Conservation (phyloP, 2,329 filamentous ascomycete species). For the Neobulgaria alba region DNA sequence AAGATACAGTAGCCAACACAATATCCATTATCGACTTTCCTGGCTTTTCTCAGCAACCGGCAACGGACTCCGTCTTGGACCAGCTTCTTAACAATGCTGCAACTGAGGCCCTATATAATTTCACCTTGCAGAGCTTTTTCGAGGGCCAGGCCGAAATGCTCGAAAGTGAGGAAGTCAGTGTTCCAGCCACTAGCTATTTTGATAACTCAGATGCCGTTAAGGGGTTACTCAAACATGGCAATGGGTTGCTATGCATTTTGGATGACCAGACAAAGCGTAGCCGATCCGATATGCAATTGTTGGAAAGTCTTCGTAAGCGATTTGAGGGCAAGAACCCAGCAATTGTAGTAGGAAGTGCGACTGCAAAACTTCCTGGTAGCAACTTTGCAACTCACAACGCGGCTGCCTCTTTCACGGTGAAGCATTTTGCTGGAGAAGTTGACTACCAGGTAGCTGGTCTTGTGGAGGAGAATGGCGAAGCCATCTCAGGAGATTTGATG, state of each 20-base stretch:
- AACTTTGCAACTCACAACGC: slow-evolving; percentile 83
- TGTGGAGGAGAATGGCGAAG: slow-evolving; percentile 90
- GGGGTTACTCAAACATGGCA: slow-evolving; percentile 83
- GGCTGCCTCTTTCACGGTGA: slow-evolving; percentile 76
- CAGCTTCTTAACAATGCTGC: slow-evolving; percentile 94
- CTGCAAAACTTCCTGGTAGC: slow-evolving; percentile 71
- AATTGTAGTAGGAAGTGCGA: slow-evolving; percentile 69
- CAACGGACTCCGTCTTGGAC: slow-evolving; percentile 79
- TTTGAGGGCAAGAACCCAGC: slow-evolving; percentile 93
- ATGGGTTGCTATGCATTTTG: slow-evolving; percentile 85
- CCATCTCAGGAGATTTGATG: slow-evolving; percentile 92
- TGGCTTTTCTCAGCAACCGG: slow-evolving; percentile 78
- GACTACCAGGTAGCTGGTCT: slow-evolving; percentile 84
- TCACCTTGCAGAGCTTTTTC: slow-evolving; percentile 92
- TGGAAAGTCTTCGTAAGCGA: slow-evolving; percentile 84
- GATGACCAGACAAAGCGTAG: slow-evolving; percentile 92
- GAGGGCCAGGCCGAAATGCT: slow-evolving; percentile 88
- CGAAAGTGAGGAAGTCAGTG: slow-evolving; percentile 85
- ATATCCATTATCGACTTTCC: slow-evolving; percentile 95
- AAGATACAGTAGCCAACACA: slow-evolving; percentile 87
- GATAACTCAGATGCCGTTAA: slow-evolving; percentile 94
- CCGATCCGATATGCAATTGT: slow-evolving; percentile 77
- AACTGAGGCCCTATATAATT: slow-evolving; percentile 84
- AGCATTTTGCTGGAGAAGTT: slow-evolving; percentile 93
- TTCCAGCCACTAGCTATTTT: slow-evolving; percentile 91